A percentile compares a stretch with the other conserved stretches of the same genome.
Conservation (phyloP, 2,329 filamentous ascomycete genomes). For the Sphaerulina populicola region DNA sequence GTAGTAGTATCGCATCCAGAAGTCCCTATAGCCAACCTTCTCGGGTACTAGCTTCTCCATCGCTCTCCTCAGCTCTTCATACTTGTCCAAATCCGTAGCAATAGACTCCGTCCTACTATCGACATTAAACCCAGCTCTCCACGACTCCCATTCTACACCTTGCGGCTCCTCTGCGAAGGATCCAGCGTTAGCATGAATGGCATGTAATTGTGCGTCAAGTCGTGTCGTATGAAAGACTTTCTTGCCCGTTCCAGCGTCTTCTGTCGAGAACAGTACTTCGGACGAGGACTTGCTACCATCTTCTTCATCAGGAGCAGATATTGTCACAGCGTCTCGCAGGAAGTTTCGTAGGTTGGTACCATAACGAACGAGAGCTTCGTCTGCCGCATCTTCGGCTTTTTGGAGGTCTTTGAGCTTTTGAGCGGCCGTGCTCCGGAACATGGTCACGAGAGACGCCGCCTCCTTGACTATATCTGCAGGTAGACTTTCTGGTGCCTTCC, state of each 20-base stretch:
- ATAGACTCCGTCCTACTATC: slow-evolving; percentile 81
- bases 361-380: slow-evolving; percentile 87
- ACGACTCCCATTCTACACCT: slow-evolving; percentile 62
- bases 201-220: slow-evolving; percentile 91
- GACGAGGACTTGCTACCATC: slow-evolving; percentile 35
- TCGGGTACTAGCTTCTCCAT: slow-evolving; percentile 98
- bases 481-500: slow-evolving; percentile 37
- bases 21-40: slow-evolving; percentile 75
- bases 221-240: slow-evolving; percentile 89
- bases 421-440: slow-evolving; percentile 44
- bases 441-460: slow-evolving; percentile 60
- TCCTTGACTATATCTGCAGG: slow-evolving; percentile 47
- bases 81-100: slow-evolving; percentile 70
- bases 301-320: slow-evolving; percentile 59
- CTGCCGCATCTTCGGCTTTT: slow-evolving; percentile 86
- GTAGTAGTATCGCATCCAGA: slow-evolving; percentile 96
- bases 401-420: slow-evolving; percentile 75
- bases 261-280: slow-evolving; percentile 82
- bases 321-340: slow-evolving; percentile 78
- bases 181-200: slow-evolving; percentile 77
- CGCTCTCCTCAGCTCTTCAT: slow-evolving; percentile 71
- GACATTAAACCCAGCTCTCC: slow-evolving; percentile 66
- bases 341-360: slow-evolving; percentile 85
- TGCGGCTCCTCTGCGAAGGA: slow-evolving; percentile 73
- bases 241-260: slow-evolving; percentile 75